Evolutionary conservation across 495 filamentous ascomycete species (phyloP), one percentile per base, ranked within the genome.

Genomic region (Neurospora sp.): DNA sequence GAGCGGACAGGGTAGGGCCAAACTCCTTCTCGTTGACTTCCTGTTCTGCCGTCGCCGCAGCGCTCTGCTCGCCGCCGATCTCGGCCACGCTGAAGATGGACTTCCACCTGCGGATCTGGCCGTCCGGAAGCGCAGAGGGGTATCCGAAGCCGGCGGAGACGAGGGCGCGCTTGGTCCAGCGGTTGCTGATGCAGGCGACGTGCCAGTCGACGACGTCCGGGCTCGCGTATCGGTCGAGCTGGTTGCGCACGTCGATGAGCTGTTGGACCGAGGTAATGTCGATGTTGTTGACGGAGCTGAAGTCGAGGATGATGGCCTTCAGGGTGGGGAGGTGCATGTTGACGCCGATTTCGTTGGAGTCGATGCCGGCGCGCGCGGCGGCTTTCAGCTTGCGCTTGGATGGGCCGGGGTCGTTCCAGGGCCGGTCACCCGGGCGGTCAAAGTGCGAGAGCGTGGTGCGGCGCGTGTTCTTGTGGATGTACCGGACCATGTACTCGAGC

Each of bases 61-160:
- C 93, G 4, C 90, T 92, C 46, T 87, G 82, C 11, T 80, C 80
- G 41, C 93, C 94, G 46, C 92, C 93, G 71, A 97, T 90, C 79
- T 98, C 95, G 11, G 96, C 92, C 14, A 99, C 93, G 80, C 89
- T 93, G 86, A 97, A 99, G 80, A 99, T 93, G n/a, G 93, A 93
- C 81, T 94, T 94, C 95, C 95, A 98, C 27, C 93, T 88, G 72
- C 89, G 85, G 77, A 90, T 81, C 5, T 78, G 62, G 7, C 81
- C 85, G 38, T 87, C 86, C 1, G 85, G 84, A 2, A 66, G 4
- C 12, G 82, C 83, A 10, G 90, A 88, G 4, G 95, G 94, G 82
- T 91, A 97, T 1, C 96, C 96, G 82, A 99, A 99, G 41, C 96
- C 96, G 14, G 93, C 96, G 20, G 92, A 88, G n/a, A 91, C 91